Base-by-base conservation (phyloP, 768 basidiomycete genomes). In the Trichaptum fuscoviolaceum region DNA sequence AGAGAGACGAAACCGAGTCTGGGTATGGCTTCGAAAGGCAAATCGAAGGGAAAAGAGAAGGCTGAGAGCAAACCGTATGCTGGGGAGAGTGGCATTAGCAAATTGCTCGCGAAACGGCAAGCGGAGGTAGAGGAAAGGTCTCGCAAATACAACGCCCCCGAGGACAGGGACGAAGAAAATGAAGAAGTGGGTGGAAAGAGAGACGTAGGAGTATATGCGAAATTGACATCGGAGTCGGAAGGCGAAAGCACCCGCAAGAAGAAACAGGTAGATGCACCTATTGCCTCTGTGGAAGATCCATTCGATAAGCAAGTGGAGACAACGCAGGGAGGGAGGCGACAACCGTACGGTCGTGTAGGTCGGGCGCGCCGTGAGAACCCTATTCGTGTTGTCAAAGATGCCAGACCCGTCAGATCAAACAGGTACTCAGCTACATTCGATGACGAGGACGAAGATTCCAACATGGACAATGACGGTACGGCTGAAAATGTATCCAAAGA, bases 31-130 rank as follows among this genome's bases (percentile, higher is more conserved):
- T 70, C 64, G 20, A 76, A 78, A 69, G 71, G 77, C 70, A 71
- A 70, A 65, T 63, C 70, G 35, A 77, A 80, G 72, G 72, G 71
- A 6, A 75, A 72, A 60, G 75, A 67, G 17, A 82, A 81, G 70
- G 75, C 71, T 36, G 79, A 75, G 58, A 85, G 84, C 23, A 92
- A 92, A 71, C 91, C 91, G 3, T 93, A 93, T 70, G 87, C 90
- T 0, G 91, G 91, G 7, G 84, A 86, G 68, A 89, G 91, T 64
- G 89, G 90, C 0, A 87, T 91, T 83, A 91, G 89, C 80, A 92
- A 88, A 72, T 77, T 91, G 74, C 75, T 92, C 52, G 87, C 88
- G 24, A 83, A 85, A 69, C 79, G 87, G 62, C 84, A 83, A 71
- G 76, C 80, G 68, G 89, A 90, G 72, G 84, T 80, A 57, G 81